Evolutionary conservation across 2,329 filamentous ascomycete species (phyloP), one percentile per base, ranked within the genome.

Genomic region (Zymoseptoria crescenta): DNA sequence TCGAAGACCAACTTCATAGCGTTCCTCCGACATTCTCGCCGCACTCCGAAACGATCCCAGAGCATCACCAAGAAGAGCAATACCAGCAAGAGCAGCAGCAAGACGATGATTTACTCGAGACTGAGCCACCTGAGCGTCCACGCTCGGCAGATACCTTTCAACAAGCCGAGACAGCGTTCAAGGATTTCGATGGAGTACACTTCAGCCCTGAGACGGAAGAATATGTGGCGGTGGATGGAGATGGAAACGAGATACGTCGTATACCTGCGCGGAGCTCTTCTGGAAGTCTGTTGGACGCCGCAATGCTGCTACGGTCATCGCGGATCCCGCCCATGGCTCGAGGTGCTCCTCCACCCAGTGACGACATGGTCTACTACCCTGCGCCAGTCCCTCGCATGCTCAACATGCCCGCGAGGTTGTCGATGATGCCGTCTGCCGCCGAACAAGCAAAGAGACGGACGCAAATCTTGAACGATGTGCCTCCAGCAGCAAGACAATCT

Each of bases 331-430:
- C 3, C 35, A 59, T 28, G 54, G 10, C 24, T 45, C 59, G 19
- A n/a, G 48, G 49, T 16, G 80, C 86, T 68, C 83, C 84, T 1
- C 78, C 81, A 27, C 87, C 87, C 1, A 87, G 85, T 4, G 85
- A 93, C 65, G 80, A 86, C 66, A 96, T 97, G 89, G 84, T 96
- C 8, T 97, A 87, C 74, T 99, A 99, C 72, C 94, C 94, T 13
- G 94, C 94, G 2, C 92, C 91, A 1, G 94, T 99, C 2, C 94
- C 94, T 2, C 87, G 88, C 62, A 92, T 96, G 86, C 81, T 99
- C 59, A 97, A 96, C 68, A 77, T 99, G 10, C 94, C 94, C 0
- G 91, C 91, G 51, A 89, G 91, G 67, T 77, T 97, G 55, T 96
- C 92, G 0, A 89, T 87, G 67, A 81, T 85, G 56, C 85, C 87